phyloP scores from a whole-genome alignment of 208 protist genomes.

The Polymyxa betae region DNA sequence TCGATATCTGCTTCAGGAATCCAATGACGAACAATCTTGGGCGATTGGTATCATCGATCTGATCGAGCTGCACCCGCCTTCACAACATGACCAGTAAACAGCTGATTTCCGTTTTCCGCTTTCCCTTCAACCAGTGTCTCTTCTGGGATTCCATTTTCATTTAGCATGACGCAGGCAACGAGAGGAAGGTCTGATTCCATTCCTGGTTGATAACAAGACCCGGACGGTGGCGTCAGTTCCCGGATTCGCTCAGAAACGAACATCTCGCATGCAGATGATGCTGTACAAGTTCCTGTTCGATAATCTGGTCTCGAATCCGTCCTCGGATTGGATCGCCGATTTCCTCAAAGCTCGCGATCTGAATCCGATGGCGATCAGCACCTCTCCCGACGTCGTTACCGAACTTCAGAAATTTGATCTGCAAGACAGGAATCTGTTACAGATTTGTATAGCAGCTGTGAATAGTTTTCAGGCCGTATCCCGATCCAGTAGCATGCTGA shows the following conservation, averaged over 20 bases:
- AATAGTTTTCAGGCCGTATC: not conserved
- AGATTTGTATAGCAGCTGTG: not conserved
- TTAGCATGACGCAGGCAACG: not conserved
- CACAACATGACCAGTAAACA: too few relatives aligned
- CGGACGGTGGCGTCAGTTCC: conserved; percentile 25
- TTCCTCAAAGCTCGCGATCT: not conserved
- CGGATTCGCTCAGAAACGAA: conserved; percentile 45
- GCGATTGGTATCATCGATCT: conserved; percentile 46
- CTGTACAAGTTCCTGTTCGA: conserved; percentile 47
- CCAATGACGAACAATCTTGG: not conserved
- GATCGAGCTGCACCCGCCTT: not conserved
- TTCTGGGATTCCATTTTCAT: too few relatives aligned
- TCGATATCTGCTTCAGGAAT: not conserved
- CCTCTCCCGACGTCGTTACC: not conserved
- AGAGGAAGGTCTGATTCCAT: not conserved
- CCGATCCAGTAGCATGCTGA: not conserved
- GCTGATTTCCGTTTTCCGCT: too few relatives aligned
- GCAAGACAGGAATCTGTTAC: not conserved
- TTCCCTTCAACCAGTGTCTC: too few relatives aligned
- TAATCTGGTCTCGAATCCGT: not conserved
- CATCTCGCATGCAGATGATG: not conserved
- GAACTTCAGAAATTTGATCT: conserved; percentile 4
- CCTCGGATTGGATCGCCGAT: not conserved
- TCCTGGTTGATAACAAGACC: conserved; percentile 3
- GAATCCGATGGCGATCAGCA: not conserved